Base-by-base conservation (phyloP, 495 filamentous ascomycete species). In the Podospora comata region DNA sequence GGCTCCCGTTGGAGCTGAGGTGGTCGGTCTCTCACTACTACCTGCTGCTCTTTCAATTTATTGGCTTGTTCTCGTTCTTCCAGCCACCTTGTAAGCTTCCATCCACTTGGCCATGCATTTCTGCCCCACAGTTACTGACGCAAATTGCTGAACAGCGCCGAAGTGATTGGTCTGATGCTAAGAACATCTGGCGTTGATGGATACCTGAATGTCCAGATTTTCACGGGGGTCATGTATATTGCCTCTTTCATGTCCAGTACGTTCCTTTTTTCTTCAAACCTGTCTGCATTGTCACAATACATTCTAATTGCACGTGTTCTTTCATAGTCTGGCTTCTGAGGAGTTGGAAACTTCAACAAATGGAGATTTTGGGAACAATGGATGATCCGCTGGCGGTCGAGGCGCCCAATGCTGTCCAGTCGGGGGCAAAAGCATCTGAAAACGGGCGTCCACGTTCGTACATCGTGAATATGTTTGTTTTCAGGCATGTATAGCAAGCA, bases 1-100 rank as follows among this genome's bases (percentile, higher is more conserved):
- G 20, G 88, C 83, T 3, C 92, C 92, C 0, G 88, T 96, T 15
- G 83, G 87, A 20, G 89, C 90, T 0, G 92, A 96, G 74, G 88
- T 95, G 23, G 87, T 95, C 44, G 91, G 91, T 2, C 72, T 96
- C 15, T 81, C 83, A 71, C 80, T 92, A 59, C 80, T 94, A 2
- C 92, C 92, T 28, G 86, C 89, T 48, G 87, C 71, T 70, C 39
- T 95, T 23, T 90, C 88, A 39, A 86, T 95, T n/a, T 85, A 87
- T 20, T 96, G 92, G 92, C 74, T 95, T 20, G 76, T 85, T 6
- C 81, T 95, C 15, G 88, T 90, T 39, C 72, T 92, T 9, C 92
- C 92, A 2, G 85, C 86, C 7, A 94, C 91, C 0, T 84, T 93
- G 75, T 77, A 69, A 61, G 75, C 71, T n/a, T 3, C 48, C 4